Percentiles rank a stretch among this genome's conserved stretches.
phyloP scores from a whole-genome alignment of 441 rosid genomes.

The Corymbia citriodora region DNA sequence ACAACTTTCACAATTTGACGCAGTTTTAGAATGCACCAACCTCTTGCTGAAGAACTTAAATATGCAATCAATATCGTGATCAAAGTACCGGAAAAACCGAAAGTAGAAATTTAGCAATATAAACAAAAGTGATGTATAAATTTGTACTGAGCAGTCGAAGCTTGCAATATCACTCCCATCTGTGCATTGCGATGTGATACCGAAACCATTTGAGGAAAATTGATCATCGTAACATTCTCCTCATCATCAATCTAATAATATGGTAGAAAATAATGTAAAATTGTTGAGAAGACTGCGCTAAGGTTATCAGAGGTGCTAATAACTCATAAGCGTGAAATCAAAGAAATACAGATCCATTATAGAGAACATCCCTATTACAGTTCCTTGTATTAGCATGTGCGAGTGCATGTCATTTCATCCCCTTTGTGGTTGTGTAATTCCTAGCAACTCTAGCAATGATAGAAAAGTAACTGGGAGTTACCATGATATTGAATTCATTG shows the following conservation, averaged over 20 bases:
- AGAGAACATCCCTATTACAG: neutral
- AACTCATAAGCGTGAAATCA: neutral
- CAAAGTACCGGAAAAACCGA: conserved; percentile 63
- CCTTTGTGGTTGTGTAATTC: neutral
- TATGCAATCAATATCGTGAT: conserved; percentile 90
- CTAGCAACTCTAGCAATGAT: neutral
- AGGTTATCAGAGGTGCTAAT: neutral
- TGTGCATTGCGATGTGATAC: conserved; percentile 93
- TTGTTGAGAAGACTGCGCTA: neutral
- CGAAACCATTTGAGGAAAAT: conserved; percentile 98
- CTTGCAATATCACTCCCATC: conserved; percentile 41
- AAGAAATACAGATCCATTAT: neutral
- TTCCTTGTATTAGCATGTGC: neutral
- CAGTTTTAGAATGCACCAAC: conserved; percentile 16
- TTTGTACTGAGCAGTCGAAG: neutral
- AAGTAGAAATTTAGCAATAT: neutral
- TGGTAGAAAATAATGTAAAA: neutral
- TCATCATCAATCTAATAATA: conserved; percentile 72
- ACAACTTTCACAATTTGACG: neutral
- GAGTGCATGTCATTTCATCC: neutral
- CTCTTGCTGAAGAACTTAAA: conserved; percentile 83
- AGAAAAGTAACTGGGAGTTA: conserved; percentile 11
- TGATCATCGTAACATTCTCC: conserved; percentile 80
- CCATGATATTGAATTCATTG: conserved; percentile 95
- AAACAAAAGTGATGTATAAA: neutral